Conservation (phyloP, 2,329 filamentous ascomycete genomes). For the Cordyceps militaris region DNA sequence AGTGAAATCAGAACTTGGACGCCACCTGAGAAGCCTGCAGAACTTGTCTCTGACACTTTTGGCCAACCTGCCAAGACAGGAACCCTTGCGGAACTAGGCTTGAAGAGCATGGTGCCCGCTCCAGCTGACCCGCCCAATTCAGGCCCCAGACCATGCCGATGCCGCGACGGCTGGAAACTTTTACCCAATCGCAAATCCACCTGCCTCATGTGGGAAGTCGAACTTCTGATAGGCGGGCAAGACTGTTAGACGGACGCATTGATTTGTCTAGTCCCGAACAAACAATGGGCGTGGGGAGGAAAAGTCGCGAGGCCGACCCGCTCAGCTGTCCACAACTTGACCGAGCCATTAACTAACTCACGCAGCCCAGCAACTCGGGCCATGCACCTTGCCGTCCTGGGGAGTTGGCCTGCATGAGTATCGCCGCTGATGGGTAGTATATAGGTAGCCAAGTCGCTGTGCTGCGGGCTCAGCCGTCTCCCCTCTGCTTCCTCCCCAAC, state of each 20-base stretch:
- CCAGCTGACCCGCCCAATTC: conserved; percentile 13
- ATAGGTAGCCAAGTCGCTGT: conserved; percentile 9
- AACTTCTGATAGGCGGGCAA: conserved; percentile 23
- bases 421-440: conserved; percentile 3
- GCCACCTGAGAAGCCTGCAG: not conserved
- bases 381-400: conserved; percentile 3
- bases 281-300: not conserved
- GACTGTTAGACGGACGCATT: conserved; percentile 2
- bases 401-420: conserved; percentile 4
- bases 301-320: not conserved
- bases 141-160: conserved; percentile 9
- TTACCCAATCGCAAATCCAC: conserved; percentile 12
- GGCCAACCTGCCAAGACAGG: not conserved
- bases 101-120: conserved; percentile 13
- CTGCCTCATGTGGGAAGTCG: conserved; percentile 24
- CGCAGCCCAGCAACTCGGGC: conserved; percentile 1
- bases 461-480: not conserved
- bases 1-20: not conserved
- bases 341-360: conserved; percentile 7
- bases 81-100: conserved; percentile 7
- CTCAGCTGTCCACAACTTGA: conserved; percentile 5
- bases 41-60: not conserved
- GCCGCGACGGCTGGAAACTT: conserved; percentile 3
- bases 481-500: conserved; percentile 9
- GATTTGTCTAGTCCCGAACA: not conserved